Percentiles rank a stretch among this genome's conserved stretches.
Evolutionary conservation across 352 stramenopile species (phyloP).

Genomic region (Sclerospora graminicola): DNA sequence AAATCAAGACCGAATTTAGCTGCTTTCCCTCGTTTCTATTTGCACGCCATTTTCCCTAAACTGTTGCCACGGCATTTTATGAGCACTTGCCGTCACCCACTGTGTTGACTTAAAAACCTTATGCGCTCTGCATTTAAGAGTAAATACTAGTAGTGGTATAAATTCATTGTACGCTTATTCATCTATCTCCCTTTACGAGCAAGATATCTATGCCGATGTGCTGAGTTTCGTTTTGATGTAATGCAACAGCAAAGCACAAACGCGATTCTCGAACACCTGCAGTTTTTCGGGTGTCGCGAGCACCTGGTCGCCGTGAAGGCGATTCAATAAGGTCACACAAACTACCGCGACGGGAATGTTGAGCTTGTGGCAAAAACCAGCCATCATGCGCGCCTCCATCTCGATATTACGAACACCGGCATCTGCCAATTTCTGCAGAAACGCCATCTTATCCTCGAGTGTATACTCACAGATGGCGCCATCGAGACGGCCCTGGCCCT

Average conservation of each 20-base stretch:
- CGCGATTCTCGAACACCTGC: slow-evolving; percentile 50
- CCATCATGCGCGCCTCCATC: slow-evolving; percentile 71
- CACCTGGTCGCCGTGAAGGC: slow-evolving; percentile 68
- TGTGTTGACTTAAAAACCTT: too few species aligned
- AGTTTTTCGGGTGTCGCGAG: slow-evolving; percentile 47
- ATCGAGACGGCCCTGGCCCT: slow-evolving; percentile 73
- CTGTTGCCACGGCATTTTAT: too few species aligned
- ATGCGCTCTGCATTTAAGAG: too few species aligned
- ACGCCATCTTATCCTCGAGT: slow-evolving; percentile 65
- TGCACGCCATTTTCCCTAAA: too few species aligned
- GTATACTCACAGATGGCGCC: slow-evolving; percentile 76
- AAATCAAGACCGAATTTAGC: too few species aligned
- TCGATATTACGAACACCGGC: slow-evolving; percentile 76
- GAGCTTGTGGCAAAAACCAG: slow-evolving; percentile 68
- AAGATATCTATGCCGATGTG: slow-evolving; percentile 4
- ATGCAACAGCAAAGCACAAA: slow-evolving; percentile 46
- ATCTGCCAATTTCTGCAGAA: slow-evolving; percentile 40
- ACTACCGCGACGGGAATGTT: slow-evolving; percentile 63
- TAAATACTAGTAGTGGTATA: too few species aligned
- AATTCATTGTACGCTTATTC: too few species aligned
- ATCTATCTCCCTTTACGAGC: too few species aligned
- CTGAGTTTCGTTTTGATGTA: slow-evolving; percentile 62
- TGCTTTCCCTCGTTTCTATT: too few species aligned
- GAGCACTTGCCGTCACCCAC: too few species aligned
- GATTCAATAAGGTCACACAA: slow-evolving; percentile 72